phyloP scores from a whole-genome alignment of 2,329 filamentous ascomycete species.

The Xylariaceae sp. region DNA sequence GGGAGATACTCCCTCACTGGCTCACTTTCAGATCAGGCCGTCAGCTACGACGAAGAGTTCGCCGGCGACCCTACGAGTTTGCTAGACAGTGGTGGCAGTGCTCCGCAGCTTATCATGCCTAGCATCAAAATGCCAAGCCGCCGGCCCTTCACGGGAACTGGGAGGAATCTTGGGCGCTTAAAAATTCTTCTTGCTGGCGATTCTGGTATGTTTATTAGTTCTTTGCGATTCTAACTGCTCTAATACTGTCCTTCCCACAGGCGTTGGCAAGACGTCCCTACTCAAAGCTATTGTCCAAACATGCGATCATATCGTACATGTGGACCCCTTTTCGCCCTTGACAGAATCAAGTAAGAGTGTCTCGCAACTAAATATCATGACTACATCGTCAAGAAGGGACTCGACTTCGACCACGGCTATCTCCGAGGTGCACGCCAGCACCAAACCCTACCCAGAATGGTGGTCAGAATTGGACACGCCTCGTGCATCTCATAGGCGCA shows the following conservation, averaged over 20 bases:
- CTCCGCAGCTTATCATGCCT: slow-evolving; percentile 94
- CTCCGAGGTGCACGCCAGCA: slow-evolving; percentile 77
- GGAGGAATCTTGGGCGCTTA: slow-evolving; percentile 81
- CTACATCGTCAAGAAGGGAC: slow-evolving; percentile 30
- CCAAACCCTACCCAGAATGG: slow-evolving; percentile 86
- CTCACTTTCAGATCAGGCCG: slow-evolving; percentile 53
- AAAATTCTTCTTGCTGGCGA: slow-evolving; percentile 88
- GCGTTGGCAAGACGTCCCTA: slow-evolving; percentile 86
- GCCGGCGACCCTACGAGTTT: slow-evolving; percentile 45
- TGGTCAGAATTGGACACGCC: slow-evolving; percentile 80
- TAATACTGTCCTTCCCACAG: slow-evolving; percentile 49
- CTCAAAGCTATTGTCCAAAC: slow-evolving; percentile 86
- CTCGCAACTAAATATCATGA: slow-evolving; percentile 16
- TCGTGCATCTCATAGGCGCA: slow-evolving; percentile 63
- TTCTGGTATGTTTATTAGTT: slow-evolving; percentile 59
- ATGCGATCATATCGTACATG: slow-evolving; percentile 92
- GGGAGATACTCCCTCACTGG: slow-evolving; percentile 56
- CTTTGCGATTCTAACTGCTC: slow-evolving; percentile 25
- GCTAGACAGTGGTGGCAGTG: slow-evolving; percentile 56
- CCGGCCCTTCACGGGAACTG: slow-evolving; percentile 86
- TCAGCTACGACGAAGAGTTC: slow-evolving; percentile 56
- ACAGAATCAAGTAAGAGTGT: slow-evolving; percentile 28
- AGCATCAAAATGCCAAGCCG: slow-evolving; percentile 90
- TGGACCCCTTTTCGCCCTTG: slow-evolving; percentile 67
- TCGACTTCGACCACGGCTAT: slow-evolving; percentile 50